These are phyloP conservation scores for Fagopyrum homotropicum DNA, from an alignment of 148 eudicot species.

Conservation along the genomic window DNA sequence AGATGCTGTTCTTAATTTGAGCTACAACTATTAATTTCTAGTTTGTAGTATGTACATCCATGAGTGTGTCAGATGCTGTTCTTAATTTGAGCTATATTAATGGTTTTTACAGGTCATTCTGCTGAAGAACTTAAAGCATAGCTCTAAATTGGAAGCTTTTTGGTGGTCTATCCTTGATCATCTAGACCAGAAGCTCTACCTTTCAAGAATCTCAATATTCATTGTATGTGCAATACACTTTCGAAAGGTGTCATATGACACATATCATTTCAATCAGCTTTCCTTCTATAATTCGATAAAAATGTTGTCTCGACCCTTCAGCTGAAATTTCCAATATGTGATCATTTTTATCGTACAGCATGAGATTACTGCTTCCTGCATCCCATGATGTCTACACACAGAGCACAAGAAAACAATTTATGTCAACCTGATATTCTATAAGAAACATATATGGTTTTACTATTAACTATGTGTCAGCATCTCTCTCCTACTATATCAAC, in stretches of 20 bases:
- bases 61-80: background rate
- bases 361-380: background rate
- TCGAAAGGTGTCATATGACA: background rate
- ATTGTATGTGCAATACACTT: background rate
- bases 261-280: conserved; percentile 1
- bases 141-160: background rate
- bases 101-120: background rate
- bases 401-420: background rate
- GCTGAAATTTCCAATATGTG: background rate
- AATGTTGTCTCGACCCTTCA: background rate
- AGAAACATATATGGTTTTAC: background rate
- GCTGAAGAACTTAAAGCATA: background rate
- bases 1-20: background rate
- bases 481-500: background rate
- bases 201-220: background rate
- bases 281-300: background rate
- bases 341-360: background rate
- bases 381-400: background rate
- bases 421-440: background rate
- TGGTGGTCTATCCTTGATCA: background rate
- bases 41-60: background rate
- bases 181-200: background rate
- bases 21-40: background rate
- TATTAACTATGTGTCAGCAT: background rate
- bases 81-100: background rate